Evolutionary conservation across 306 rosid genomes (phyloP).

Genomic region (Pachyrhizus erosus): DNA sequence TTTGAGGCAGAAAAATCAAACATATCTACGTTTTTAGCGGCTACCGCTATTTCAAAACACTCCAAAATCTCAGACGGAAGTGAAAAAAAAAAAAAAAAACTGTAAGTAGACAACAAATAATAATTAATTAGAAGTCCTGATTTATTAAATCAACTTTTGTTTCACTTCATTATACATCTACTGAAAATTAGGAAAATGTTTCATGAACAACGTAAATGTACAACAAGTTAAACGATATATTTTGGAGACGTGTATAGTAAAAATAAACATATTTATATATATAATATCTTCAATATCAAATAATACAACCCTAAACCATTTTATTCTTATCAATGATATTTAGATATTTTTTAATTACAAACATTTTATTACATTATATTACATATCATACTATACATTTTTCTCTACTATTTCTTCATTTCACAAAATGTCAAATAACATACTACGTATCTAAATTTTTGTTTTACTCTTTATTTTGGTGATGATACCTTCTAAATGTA

Average conservation of each 20-base stretch:
- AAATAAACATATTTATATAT: neutral
- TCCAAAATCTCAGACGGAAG: neutral
- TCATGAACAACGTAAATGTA: neutral
- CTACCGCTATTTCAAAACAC: neutral
- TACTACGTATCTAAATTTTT: too few species aligned
- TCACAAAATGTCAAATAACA: too few species aligned
- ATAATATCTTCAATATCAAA: neutral
- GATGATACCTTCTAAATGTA: neutral
- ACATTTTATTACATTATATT: too few species aligned
- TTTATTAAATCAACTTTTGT: neutral
- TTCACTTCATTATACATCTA: neutral
- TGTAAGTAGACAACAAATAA: neutral
- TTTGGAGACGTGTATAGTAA: neutral
- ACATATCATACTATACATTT: too few species aligned
- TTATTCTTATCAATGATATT: too few species aligned
- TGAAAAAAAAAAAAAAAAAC: neutral
- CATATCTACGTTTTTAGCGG: neutral
- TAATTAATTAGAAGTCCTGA: neutral
- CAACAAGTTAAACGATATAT: neutral
- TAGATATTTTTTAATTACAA: too few species aligned
- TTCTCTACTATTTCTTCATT: too few species aligned
- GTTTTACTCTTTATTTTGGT: neutral
- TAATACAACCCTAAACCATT: too few species aligned
- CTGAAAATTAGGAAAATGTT: neutral
- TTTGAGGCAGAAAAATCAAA: neutral